Conservation (phyloP, 129 eudicot genomes). For the Apium graveolens region DNA sequence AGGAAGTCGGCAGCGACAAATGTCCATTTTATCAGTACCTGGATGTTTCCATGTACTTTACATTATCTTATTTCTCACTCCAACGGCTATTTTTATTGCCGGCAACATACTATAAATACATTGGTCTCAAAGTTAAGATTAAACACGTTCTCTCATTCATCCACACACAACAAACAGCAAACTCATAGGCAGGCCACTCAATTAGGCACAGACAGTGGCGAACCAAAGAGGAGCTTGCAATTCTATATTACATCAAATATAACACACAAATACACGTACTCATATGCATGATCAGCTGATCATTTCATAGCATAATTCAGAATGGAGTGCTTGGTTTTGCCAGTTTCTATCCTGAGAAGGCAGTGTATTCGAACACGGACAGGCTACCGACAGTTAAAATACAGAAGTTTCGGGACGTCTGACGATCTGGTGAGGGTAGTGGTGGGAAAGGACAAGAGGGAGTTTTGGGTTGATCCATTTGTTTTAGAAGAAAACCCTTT, state of each 20-base stretch:
- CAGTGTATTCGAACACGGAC: slow-evolving; percentile 35
- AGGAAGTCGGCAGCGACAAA: slow-evolving; percentile 10
- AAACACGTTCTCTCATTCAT: not conserved
- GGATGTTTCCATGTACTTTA: not conserved
- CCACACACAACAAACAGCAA: not conserved
- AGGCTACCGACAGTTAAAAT: slow-evolving; percentile 34
- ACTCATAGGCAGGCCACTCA: not conserved
- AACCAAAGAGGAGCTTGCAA: not conserved
- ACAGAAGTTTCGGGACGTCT: slow-evolving; percentile 21
- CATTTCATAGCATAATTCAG: not conserved
- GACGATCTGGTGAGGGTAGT: slow-evolving; percentile 52
- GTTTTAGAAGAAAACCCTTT: slow-evolving; percentile 66
- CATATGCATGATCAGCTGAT: not conserved
- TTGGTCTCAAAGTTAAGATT: not conserved
- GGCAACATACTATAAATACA: slow-evolving; percentile 24
- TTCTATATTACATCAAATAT: not conserved
- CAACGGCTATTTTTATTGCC: slow-evolving; percentile 40
- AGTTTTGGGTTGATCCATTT: slow-evolving; percentile 56
- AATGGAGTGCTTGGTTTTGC: slow-evolving; percentile 61
- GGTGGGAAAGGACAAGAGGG: slow-evolving; percentile 58
- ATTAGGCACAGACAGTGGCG: not conserved
- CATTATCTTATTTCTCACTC: not conserved
- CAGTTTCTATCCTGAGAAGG: slow-evolving; percentile 42
- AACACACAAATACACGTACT: no score
- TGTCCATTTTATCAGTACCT: not conserved